Base-by-base conservation (phyloP, 2,329 filamentous ascomycete species). In the Aspergillus arachidicola region DNA sequence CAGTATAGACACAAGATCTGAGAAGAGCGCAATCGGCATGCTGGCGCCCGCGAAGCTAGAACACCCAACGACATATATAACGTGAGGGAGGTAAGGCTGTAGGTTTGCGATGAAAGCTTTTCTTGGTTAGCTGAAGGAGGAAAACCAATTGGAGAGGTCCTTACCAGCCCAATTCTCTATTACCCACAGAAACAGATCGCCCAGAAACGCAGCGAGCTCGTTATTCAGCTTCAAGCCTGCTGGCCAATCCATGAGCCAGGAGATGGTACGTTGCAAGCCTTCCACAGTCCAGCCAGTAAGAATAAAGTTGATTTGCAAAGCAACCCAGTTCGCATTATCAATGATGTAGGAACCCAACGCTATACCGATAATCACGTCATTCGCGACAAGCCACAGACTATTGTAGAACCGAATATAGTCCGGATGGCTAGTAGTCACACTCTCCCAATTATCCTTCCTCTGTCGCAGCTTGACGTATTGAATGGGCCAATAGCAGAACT, bases 351-450 rank as follows among this genome's bases (percentile, higher is more conserved):
- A 96, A 0, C 95, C 96, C 9, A 99, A 81, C 1, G 95, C 95
- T 69, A 99, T 97, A 30, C 95, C 96, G 64, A 99, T 98, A 68
- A 99, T 99, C 54, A 99, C 91, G 80, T 99, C 95, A 80, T 99
- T 99, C 34, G 94, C 94, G 26, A 99, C 95, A 10, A 99, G 90
- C 95, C 95, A 99, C 5, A 99, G 83, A 73, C 93, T 97, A 77
- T 99, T 99, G 81, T 98, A 99, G 79, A 99, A 99, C 19, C 95
- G 91, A 69, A 99, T 99, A 76, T 99, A 99, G 77, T 99, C 95
- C 0, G 94, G 93, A 77, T 99, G 94, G 71, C 91, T 97, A 55
- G 91, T 95, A 0, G 94, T 97, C 60, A 98, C 91, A 75, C 94
- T 98, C 63, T 93, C 92, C 94, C 95, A 98, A 71, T 96, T 93